Conservation (phyloP, 73 alveolate genomes). For the Paramecium sexaurelia region DNA sequence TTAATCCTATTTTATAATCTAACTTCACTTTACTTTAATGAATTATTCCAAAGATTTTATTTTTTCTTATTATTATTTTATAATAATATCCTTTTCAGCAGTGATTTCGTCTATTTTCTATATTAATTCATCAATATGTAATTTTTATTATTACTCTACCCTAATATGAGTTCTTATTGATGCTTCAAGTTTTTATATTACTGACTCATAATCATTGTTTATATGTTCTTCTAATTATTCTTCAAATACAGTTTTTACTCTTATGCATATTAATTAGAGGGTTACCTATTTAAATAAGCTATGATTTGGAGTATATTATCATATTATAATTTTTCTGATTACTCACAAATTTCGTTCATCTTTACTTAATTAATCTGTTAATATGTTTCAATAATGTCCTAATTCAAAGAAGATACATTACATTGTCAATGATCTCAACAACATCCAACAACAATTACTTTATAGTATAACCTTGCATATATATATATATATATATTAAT, state of each 20-base stretch:
- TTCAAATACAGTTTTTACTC: not conserved
- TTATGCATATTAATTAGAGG: not conserved
- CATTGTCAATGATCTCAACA: not conserved
- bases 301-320: not conserved
- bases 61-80: not conserved
- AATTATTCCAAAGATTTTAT: slow-evolving; percentile 19
- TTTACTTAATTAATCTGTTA: not conserved
- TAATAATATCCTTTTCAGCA: not conserved
- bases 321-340: not conserved
- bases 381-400: not conserved
- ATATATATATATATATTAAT: not conserved
- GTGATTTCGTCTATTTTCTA: slow-evolving; percentile 29
- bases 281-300: not conserved
- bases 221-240: not conserved
- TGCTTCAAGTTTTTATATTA: slow-evolving; percentile 35
- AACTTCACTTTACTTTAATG: not conserved
- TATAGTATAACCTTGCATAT: not conserved
- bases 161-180: slow-evolving; percentile 16
- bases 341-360: not conserved
- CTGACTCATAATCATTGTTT: slow-evolving; percentile 10
- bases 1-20: not conserved
- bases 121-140: not conserved
- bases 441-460: not conserved
- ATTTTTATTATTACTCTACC: not conserved
- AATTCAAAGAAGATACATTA: not conserved